Evolutionary conservation across 177 flowering plant species (phyloP), one percentile per base, ranked within the genome.

Genomic region (Vitis hybrid): DNA sequence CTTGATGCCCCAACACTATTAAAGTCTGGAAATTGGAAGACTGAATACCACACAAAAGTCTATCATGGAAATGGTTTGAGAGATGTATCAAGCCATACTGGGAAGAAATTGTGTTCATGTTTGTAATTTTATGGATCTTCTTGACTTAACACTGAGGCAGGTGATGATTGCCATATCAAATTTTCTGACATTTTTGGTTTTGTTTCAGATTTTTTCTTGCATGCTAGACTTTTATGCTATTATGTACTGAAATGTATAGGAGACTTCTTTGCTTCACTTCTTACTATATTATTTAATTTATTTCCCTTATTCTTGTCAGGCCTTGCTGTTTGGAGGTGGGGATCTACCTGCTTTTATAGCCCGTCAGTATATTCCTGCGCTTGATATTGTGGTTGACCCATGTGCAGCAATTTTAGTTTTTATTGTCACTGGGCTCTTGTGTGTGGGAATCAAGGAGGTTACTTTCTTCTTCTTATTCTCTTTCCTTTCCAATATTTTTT

Each of bases 371-470:
- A 81, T 95, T 66, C 95, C 93, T 56, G 85, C 85, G 67, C 84
- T 93, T 80, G 93, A 82, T 77, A 69, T 91, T 65, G 85, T 87
- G 50, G 92, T 91, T 19, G 99, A 95, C 55, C 99, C 99, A 55
- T 91, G 92, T 85, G 99, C 98, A 18, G 94, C 98, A 60, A 65
- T 89, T 77, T 81, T 95, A 70, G 97, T 95, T 46, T 70, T 88
- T 35, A 52, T 91, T 62, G 97, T 93, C 46, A 90, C 92, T 56
- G 90, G 86, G 32, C 91, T 93, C 52, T 75, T 95, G 55, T 93
- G 97, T 72, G 67, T 88, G 14, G 99, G 98, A 76, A 93, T 95
- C 79, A 93, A 93, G 78, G 98, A 93, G 97, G 99, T 93, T 82
- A 15, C 11, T 51, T 54, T 66, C 21, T 72, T 32, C 19, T 30